Conservation (phyloP, 2,329 filamentous ascomycete genomes). For the Trichoderma polysporum region DNA sequence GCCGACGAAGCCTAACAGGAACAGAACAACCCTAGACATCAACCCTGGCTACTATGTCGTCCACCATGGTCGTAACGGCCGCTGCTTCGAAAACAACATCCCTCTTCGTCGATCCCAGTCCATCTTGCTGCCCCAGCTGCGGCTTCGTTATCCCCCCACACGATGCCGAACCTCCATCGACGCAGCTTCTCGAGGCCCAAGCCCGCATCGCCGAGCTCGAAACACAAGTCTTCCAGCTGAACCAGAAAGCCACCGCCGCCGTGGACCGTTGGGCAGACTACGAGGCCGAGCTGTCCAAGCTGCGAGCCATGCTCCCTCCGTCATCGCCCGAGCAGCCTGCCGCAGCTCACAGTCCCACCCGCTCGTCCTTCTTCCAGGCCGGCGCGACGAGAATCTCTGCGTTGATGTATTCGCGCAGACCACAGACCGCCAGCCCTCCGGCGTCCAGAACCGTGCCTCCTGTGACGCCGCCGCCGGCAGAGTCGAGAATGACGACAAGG, state of each 20-base stretch:
- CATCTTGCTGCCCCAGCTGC: slow-evolving; percentile 51
- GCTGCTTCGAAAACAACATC: slow-evolving; percentile 23
- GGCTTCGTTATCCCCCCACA: slow-evolving; percentile 41
- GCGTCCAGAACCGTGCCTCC: slow-evolving; percentile 26
- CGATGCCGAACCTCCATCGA: slow-evolving; percentile 35
- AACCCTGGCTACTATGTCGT: slow-evolving; percentile 23
- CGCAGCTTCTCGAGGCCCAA: slow-evolving; percentile 54
- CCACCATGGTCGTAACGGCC: slow-evolving; percentile 34
- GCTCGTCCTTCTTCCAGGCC: slow-evolving; percentile 48
- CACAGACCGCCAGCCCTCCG: slow-evolving; percentile 32
- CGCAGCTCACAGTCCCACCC: slow-evolving; percentile 33
- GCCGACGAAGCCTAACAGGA: neutral
- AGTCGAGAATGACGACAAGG: slow-evolving; percentile 7
- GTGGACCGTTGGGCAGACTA: slow-evolving; percentile 72
- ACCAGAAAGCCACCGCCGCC: slow-evolving; percentile 66
- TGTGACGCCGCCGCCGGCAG: slow-evolving; percentile 25
- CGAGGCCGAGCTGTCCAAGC: slow-evolving; percentile 69
- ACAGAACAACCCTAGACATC: neutral
- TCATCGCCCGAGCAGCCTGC: slow-evolving; percentile 24
- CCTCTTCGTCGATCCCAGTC: slow-evolving; percentile 29
- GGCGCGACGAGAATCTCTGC: slow-evolving; percentile 47
- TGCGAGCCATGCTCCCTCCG: slow-evolving; percentile 45
- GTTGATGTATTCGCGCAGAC: slow-evolving; percentile 48
- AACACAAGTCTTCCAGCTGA: slow-evolving; percentile 67
- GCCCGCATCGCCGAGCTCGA: slow-evolving; percentile 67